phyloP scores from a whole-genome alignment of 2,329 filamentous ascomycete genomes.

The Pseudocercospora macadamiae region DNA sequence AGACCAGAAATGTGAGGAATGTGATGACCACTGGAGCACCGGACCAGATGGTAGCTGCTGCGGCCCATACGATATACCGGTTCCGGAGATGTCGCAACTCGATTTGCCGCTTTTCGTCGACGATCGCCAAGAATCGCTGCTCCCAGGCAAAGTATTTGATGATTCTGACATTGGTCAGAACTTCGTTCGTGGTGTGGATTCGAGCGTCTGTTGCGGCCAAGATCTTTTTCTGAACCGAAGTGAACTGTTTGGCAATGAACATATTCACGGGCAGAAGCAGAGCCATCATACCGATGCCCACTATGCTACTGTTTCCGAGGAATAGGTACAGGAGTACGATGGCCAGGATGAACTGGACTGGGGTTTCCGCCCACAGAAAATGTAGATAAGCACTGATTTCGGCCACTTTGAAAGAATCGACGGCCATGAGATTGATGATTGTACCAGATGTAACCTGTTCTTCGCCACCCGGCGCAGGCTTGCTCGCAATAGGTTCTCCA shows the following conservation, averaged over 20 bases:
- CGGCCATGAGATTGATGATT: conserved; percentile 99
- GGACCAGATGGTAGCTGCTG: conserved; percentile 93
- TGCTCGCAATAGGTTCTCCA: conserved; percentile 42
- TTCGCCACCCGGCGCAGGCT: conserved; percentile 31
- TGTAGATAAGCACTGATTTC: conserved; percentile 94
- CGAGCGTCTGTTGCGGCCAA: conserved; percentile 92
- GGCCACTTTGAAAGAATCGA: conserved; percentile 97
- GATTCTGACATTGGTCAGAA: conserved; percentile 95
- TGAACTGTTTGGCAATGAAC: conserved; percentile 82
- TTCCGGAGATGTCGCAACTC: conserved; percentile 79
- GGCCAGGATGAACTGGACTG: conserved; percentile 82
- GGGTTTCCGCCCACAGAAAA: conserved; percentile 90
- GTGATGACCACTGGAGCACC: conserved; percentile 94
- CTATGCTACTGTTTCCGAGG: conserved; percentile 89
- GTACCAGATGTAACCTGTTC: conserved; percentile 86
- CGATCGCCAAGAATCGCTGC: conserved; percentile 79
- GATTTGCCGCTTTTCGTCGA: conserved; percentile 81
- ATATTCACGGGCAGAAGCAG: conserved; percentile 90
- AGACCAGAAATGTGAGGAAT: conserved; percentile 92
- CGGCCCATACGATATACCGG: conserved; percentile 88
- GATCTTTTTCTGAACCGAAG: conserved; percentile 84
- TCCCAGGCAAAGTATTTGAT: conserved; percentile 99
- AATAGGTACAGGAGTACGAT: conserved; percentile 83
- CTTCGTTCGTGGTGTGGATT: conserved; percentile 95
- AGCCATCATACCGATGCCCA: conserved; percentile 87